phyloP scores from a whole-genome alignment of 768 basidiomycete species.

The Hortiboletus campestris region DNA sequence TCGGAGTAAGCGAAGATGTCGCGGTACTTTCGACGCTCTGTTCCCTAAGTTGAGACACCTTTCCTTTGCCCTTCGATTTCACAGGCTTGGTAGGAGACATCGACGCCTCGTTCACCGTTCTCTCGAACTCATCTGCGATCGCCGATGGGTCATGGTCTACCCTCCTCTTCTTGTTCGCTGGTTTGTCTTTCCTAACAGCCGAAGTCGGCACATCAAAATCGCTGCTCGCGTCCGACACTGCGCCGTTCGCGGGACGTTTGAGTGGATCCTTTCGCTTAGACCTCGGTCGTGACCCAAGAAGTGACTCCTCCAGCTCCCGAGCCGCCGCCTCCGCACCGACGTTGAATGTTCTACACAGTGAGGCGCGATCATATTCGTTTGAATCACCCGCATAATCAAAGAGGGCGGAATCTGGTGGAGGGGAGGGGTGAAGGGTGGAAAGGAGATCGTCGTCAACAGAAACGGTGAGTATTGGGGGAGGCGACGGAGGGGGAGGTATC shows the following conservation, averaged over 20 bases:
- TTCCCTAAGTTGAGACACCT: slow-evolving; percentile 47
- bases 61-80: slow-evolving; percentile 52
- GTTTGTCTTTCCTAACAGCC: slow-evolving; percentile 39
- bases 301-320: slow-evolving; percentile 53
- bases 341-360: slow-evolving; percentile 22
- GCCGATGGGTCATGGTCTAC: slow-evolving; percentile 43
- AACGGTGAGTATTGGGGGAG: slow-evolving; percentile 30
- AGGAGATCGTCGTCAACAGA: slow-evolving; percentile 36
- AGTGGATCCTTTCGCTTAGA: slow-evolving; percentile 44
- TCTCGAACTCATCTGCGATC: slow-evolving; percentile 50
- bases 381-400: slow-evolving; percentile 30
- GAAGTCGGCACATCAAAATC: slow-evolving; percentile 47
- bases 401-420: slow-evolving; percentile 30
- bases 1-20: slow-evolving; percentile 42
- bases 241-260: slow-evolving; percentile 50
- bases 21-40: slow-evolving; percentile 55
- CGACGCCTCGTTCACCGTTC: slow-evolving; percentile 38
- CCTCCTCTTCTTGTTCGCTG: slow-evolving; percentile 60
- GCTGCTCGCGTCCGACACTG: slow-evolving; percentile 58
- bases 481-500: slow-evolving; percentile 43
- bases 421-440: slow-evolving; percentile 38
- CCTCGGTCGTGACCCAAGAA: slow-evolving; percentile 40
- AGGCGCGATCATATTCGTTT: slow-evolving; percentile 23
- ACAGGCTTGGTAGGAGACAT: slow-evolving; percentile 35
- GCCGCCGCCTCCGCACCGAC: slow-evolving; percentile 54